Evolutionary conservation across 2,329 filamentous ascomycete species (phyloP).

Genomic region (Cordyceps javanica): DNA sequence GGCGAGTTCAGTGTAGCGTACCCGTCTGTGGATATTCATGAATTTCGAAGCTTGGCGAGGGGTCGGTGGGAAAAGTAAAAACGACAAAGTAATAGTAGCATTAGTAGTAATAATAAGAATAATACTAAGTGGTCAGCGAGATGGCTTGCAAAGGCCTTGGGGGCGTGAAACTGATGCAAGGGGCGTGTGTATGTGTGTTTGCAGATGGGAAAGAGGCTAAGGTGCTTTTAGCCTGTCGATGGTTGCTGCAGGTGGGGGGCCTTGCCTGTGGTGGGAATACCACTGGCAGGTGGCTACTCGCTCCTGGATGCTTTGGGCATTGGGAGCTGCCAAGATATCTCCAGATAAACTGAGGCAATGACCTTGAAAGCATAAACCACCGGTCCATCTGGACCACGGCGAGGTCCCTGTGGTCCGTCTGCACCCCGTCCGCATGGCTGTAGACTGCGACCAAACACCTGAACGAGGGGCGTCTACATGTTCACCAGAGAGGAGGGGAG

Average conservation of each 20-base stretch:
- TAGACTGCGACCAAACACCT: too few species aligned
- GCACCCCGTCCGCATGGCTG: neutral
- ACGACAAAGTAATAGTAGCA: neutral
- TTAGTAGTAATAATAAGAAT: too few species aligned
- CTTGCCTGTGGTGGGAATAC: neutral
- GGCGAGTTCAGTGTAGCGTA: conserved; percentile 1
- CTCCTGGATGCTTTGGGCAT: too few species aligned
- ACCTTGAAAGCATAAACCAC: neutral
- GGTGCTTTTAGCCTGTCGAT: neutral
- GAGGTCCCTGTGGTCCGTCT: neutral
- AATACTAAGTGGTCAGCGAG: neutral
- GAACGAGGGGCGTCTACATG: neutral
- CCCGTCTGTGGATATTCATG: conserved; percentile 3
- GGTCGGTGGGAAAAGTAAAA: conserved; percentile 6
- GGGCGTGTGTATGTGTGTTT: conserved; percentile 4
- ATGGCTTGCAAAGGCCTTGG: neutral
- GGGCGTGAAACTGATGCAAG: conserved; percentile 4
- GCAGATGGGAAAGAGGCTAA: conserved; percentile 3
- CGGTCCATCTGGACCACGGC: neutral
- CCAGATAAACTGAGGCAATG: neutral
- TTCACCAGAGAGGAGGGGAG: too few species aligned
- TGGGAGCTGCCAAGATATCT: too few species aligned
- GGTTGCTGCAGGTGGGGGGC: conserved; percentile 10
- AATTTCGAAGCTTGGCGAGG: neutral
- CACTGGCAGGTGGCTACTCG: too few species aligned